phyloP scores from a whole-genome alignment of 352 stramenopile genomes.

The Blastocystis sp. region DNA sequence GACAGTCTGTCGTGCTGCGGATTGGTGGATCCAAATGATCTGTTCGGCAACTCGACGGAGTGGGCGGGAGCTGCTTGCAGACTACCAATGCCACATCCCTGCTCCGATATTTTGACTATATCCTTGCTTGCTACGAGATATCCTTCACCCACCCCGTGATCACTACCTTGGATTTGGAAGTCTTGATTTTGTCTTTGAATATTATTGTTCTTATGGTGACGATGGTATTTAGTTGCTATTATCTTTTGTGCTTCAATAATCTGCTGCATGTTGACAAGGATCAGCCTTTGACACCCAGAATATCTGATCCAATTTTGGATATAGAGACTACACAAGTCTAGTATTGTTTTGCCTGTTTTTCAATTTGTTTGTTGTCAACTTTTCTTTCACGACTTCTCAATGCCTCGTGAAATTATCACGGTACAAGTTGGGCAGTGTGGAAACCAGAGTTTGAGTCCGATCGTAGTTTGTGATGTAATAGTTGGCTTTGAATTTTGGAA shows the following conservation, averaged over 20 bases:
- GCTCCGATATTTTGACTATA: neutral
- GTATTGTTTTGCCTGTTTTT: neutral
- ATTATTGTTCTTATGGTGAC: constrained; percentile 3
- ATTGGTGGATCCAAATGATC: neutral
- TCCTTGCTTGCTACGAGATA: neutral
- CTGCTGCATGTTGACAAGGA: neutral
- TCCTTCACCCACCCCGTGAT: neutral
- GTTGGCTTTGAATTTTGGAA: constrained; percentile 99
- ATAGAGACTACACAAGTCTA: neutral
- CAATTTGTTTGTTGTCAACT: neutral
- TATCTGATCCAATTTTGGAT: neutral
- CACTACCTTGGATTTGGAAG: neutral
- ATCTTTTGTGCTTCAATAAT: neutral
- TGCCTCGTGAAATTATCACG: constrained; percentile 98
- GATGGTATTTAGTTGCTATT: neutral
- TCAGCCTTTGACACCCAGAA: neutral
- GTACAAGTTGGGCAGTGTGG: constrained; percentile 97
- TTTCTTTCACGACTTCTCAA: constrained; percentile 64
- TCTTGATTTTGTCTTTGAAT: neutral
- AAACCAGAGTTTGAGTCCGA: constrained; percentile 81
- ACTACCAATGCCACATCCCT: neutral
- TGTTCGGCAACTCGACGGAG: neutral
- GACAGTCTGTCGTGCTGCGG: neutral
- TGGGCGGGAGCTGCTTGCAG: neutral
- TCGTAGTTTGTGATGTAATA: constrained; percentile 58